Base-by-base conservation (phyloP, 208 protist species). In the Leptomonas pyrrhocoris region DNA sequence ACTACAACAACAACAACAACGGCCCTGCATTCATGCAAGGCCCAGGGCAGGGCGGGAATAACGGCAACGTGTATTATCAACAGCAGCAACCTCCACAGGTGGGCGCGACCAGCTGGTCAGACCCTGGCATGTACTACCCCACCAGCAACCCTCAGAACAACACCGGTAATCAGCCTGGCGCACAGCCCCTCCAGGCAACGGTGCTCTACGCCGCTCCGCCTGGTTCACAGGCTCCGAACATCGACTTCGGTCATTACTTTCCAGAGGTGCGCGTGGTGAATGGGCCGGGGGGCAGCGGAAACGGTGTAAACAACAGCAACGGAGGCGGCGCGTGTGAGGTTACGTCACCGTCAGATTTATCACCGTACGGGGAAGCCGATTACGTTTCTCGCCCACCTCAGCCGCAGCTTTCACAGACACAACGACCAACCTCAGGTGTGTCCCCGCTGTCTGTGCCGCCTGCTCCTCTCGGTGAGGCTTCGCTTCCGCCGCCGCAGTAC, bases 281-380 rank as follows among this genome's bases (percentile, higher is more conserved):
- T 38, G 34, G 34, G 34, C 7, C 7, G 3, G 34, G 7, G 9
- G 34, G 34, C 34, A 9, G 34, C 34, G 34, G 7, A 38, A 40
- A 27, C 38, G 23, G 6, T 4, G 11, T 12, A 12, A 12, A n/a
- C 11, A 48, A 49, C 28, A 31, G 18, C 7, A 46, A 25, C 27
- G 6, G 23, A 2, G 11, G 21, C 40, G 34, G 23, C 23, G 40
- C 27, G 27, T 64, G 23, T 8, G 43, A 5, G 25, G 15, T n/a
- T n/a, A 2, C 31, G 12, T 21, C 25, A 8, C 21, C 55, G 18
- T 30, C 16, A 8, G 48, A 43, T 2, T 16, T 3, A 12, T 73
- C 68, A 2, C 68, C 68, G 11, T 73, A 73, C 40, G 68, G 68
- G 0, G 68, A 73, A 27, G 68, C 68, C 5, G 28, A 73, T n/a